A percentile compares a stretch with the other conserved stretches of the same genome.
Evolutionary conservation across 805 yeast species (phyloP).

Genomic region (Kluyveromyces aestuarii): DNA sequence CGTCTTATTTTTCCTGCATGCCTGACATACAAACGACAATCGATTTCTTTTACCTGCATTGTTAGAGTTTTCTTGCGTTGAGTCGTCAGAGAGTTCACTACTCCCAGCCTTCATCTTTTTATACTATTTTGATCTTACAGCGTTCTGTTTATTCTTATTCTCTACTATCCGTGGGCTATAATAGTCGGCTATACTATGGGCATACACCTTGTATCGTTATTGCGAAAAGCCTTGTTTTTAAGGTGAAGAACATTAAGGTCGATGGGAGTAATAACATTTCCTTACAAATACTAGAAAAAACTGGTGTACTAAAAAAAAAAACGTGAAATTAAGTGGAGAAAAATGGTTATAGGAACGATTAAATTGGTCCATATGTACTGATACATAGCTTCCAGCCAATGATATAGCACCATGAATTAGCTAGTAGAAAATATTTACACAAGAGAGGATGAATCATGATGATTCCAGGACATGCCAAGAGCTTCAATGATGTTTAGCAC

Average conservation of each 20-base stretch:
- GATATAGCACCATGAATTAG: too few relatives aligned
- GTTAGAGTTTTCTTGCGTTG: background rate
- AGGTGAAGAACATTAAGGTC: background rate
- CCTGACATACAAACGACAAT: constrained; percentile 27
- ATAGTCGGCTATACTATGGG: background rate
- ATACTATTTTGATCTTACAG: too few relatives aligned
- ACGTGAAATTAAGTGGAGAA: too few relatives aligned
- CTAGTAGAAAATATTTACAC: too few relatives aligned
- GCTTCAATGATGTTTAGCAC: background rate
- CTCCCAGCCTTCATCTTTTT: background rate
- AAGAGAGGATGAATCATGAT: background rate
- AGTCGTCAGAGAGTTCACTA: background rate
- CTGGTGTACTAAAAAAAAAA: too few relatives aligned
- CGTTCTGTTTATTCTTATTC: too few relatives aligned
- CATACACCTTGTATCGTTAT: background rate
- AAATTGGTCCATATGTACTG: too few relatives aligned
- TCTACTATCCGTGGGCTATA: too few relatives aligned
- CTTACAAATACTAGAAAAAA: too few relatives aligned
- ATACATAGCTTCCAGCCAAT: too few relatives aligned
- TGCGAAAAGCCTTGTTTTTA: background rate
- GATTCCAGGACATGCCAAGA: background rate
- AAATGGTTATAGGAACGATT: background rate
- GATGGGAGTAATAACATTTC: background rate
- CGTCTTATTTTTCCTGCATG: constrained; percentile 26
- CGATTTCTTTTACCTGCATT: constrained; percentile 20